A percentile compares a stretch with the other conserved stretches of the same genome.
Evolutionary conservation across 2,329 filamentous ascomycete genomes (phyloP).

Genomic region (Calonectria pteridis): DNA sequence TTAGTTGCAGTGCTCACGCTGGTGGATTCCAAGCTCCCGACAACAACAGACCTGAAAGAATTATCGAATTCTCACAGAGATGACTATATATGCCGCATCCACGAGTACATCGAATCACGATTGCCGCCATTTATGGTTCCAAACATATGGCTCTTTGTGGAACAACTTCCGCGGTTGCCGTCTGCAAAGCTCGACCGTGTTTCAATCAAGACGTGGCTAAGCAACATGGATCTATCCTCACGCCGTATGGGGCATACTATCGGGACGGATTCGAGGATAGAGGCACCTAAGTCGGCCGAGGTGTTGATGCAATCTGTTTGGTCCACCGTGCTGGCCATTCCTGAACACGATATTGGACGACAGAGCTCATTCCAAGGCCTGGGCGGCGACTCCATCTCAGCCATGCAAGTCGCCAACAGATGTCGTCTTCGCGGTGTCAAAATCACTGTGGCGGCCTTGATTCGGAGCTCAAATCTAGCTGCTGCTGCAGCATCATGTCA

Average conservation of each 20-base stretch:
- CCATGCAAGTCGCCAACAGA: constrained; percentile 10
- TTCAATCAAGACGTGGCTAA: constrained; percentile 8
- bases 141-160: constrained; percentile 7
- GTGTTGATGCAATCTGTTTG: constrained; percentile 11
- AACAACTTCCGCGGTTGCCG: constrained; percentile 3
- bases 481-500: constrained; percentile 8
- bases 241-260: not conserved
- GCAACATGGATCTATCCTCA: not conserved
- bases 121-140: constrained; percentile 6
- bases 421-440: not conserved
- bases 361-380: constrained; percentile 10
- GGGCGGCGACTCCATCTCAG: constrained; percentile 6
- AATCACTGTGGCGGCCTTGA: constrained; percentile 8
- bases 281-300: constrained; percentile 2
- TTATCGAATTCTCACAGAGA: not conserved
- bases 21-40: not conserved
- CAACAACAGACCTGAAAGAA: constrained; percentile 2
- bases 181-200: constrained; percentile 7
- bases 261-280: not conserved
- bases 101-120: not conserved
- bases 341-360: constrained; percentile 12
- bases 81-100: not conserved
- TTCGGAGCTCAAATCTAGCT: not conserved
- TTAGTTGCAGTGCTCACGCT: constrained; percentile 4
- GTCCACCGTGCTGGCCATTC: constrained; percentile 1